A percentile compares a stretch with the other conserved stretches of the same genome.
These are phyloP conservation scores for Cadophora luteo-olivacea DNA, from an alignment of 2,329 filamentous ascomycete genomes.

Conservation along the genomic window DNA sequence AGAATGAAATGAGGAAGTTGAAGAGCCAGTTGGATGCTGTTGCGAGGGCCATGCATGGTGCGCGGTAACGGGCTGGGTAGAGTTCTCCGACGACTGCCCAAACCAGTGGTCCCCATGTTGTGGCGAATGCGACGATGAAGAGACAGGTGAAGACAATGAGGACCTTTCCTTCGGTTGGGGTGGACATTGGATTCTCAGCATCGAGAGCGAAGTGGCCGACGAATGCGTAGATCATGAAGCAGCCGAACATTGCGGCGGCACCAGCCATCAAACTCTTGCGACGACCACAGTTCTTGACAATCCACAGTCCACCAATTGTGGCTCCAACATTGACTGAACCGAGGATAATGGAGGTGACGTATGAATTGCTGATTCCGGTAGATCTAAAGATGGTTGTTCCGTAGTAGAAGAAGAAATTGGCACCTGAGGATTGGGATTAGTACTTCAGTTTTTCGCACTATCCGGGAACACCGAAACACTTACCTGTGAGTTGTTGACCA, in stretches of 20 bases:
- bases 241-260: conserved; percentile 65
- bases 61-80: conserved; percentile 68
- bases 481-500: conserved; percentile 69
- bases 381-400: conserved; percentile 70
- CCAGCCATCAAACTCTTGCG: conserved; percentile 68
- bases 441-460: not conserved
- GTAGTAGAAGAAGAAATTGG: conserved; percentile 74
- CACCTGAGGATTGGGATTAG: no score
- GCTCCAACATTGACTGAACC: conserved; percentile 71
- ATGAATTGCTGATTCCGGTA: conserved; percentile 69
- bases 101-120: conserved; percentile 73
- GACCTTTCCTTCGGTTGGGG: conserved; percentile 58
- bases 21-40: conserved; percentile 71
- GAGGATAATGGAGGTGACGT: conserved; percentile 72
- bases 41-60: conserved; percentile 64
- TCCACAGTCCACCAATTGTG: conserved; percentile 69
- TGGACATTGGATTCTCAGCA: conserved; percentile 50
- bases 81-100: conserved; percentile 72
- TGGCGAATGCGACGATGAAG: conserved; percentile 68
- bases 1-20: conserved; percentile 77
- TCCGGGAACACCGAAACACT: not conserved
- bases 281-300: conserved; percentile 70
- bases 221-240: conserved; percentile 63
- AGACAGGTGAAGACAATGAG: conserved; percentile 74
- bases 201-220: conserved; percentile 57